These are phyloP conservation scores for Debaryomyces fabryi DNA, from an alignment of 1,139 yeast species.

Conservation along the genomic window DNA sequence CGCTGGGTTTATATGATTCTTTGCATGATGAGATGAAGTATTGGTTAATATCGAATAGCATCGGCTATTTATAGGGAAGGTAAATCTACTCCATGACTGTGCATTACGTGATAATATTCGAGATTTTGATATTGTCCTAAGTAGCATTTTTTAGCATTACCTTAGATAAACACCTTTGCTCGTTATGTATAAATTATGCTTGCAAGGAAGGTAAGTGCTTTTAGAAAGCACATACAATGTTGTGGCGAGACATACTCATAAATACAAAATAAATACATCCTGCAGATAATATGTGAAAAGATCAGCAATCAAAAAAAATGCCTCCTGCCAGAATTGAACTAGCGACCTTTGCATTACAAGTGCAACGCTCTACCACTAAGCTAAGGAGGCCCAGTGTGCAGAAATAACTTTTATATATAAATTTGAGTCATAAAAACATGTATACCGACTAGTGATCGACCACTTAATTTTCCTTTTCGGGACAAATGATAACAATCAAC, in stretches of 20 bases:
- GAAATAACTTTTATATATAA: background rate
- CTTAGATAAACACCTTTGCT: background rate
- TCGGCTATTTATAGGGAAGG: background rate
- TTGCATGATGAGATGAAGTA: background rate
- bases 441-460: too few relatives aligned
- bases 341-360: conserved; percentile 95
- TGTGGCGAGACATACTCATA: conserved; percentile 3
- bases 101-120: conserved; percentile 3
- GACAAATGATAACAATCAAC: background rate
- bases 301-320: conserved; percentile 35
- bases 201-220: background rate
- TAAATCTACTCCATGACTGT: background rate
- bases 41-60: conserved; percentile 5
- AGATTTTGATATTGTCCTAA: background rate
- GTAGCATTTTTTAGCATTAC: conserved; percentile 4
- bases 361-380: conserved; percentile 97
- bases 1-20: conserved; percentile 1
- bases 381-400: conserved; percentile 61
- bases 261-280: background rate
- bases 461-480: background rate
- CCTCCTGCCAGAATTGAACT: conserved; percentile 94
- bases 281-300: background rate
- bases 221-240: background rate
- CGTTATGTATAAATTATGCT: background rate
- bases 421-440: background rate